Evolutionary conservation across 2,329 filamentous ascomycete species (phyloP).

Genomic region (Apiospora hydei): DNA sequence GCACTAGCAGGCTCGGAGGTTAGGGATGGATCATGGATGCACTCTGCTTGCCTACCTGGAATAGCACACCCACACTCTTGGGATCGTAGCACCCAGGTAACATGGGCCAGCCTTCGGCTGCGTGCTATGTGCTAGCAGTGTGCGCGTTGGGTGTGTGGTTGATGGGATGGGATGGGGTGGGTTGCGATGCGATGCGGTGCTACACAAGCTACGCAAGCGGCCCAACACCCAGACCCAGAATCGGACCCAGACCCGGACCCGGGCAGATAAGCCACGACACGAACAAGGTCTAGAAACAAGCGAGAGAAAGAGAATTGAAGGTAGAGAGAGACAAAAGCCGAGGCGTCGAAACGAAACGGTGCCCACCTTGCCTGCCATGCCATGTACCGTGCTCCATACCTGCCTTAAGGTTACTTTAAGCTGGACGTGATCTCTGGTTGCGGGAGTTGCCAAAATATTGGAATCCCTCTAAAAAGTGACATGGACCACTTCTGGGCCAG

Average conservation of each 20-base stretch:
- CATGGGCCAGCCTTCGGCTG: no score
- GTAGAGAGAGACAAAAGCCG: neutral
- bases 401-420: no score
- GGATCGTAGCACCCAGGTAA: conserved; percentile 5
- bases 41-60: neutral
- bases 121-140: no score
- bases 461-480: neutral
- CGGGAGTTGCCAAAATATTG: neutral
- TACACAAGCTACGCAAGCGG: conserved; percentile 7
- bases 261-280: neutral
- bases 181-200: conserved; percentile 13
- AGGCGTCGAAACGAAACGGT: neutral
- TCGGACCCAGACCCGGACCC: neutral
- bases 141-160: neutral
- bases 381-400: neutral
- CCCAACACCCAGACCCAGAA: neutral
- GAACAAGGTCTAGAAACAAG: neutral
- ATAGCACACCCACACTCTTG: neutral
- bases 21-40: conserved; percentile 16
- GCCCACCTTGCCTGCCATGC: neutral
- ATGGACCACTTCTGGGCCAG: neutral
- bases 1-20: neutral
- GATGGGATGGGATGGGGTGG: neutral
- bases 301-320: no score
- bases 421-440: neutral